Evolutionary conservation across 2,329 filamentous ascomycete species (phyloP).

Genomic region (Colletotrichum eleusines): DNA sequence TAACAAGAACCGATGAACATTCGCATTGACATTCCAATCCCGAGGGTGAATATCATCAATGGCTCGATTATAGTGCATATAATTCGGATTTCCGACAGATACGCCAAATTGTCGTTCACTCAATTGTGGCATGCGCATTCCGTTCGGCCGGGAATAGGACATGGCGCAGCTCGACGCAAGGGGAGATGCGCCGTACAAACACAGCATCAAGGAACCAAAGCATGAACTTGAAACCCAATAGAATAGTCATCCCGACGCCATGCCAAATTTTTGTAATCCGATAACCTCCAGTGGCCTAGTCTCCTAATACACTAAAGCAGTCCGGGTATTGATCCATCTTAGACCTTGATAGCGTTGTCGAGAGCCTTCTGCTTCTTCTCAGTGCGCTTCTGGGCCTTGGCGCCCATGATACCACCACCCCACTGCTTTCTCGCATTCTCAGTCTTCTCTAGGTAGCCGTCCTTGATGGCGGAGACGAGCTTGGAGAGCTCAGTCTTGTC

Average conservation of each 20-base stretch:
- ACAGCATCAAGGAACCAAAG: constrained; percentile 2
- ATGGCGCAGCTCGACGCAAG: background rate
- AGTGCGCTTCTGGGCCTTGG: constrained; percentile 85
- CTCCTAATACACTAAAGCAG: constrained; percentile 38
- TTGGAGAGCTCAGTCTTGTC: constrained; percentile 99
- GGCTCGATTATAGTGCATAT: background rate
- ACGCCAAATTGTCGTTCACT: background rate
- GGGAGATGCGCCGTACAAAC: background rate
- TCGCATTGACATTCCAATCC: too few species aligned
- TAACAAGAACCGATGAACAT: background rate
- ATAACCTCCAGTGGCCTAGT: constrained; percentile 41
- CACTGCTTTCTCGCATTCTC: constrained; percentile 93
- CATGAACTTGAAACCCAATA: constrained; percentile 36
- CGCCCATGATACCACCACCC: constrained; percentile 99
- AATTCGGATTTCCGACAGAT: background rate
- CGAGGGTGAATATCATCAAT: background rate
- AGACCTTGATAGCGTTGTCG: constrained; percentile 98
- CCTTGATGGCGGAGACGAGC: constrained; percentile 96
- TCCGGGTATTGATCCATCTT: constrained; percentile 60
- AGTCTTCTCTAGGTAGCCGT: constrained; percentile 96
- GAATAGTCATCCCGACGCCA: constrained; percentile 41
- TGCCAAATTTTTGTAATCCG: constrained; percentile 41
- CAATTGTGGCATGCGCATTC: too few species aligned
- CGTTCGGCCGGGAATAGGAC: background rate
- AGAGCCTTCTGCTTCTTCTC: constrained; percentile 94